A percentile compares a stretch with the other conserved stretches of the same genome.
These are phyloP conservation scores for Ogataea degrootiae DNA, from an alignment of 805 yeast species.

Conservation along the genomic window DNA sequence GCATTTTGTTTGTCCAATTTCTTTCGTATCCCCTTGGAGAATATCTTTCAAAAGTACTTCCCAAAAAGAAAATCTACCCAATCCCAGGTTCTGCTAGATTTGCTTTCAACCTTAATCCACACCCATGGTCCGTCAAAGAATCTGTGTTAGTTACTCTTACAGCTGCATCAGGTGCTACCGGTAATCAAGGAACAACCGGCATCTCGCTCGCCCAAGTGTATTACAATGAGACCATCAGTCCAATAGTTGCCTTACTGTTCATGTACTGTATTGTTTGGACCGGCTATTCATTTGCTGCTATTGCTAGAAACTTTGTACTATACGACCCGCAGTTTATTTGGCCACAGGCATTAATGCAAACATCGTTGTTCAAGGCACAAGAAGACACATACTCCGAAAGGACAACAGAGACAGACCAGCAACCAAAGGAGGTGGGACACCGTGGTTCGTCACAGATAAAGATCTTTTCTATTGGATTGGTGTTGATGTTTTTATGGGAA, in stretches of 20 bases:
- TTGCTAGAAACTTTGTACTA: conserved; percentile 40
- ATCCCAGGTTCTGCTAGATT: conserved; percentile 4
- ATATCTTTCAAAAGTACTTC: conserved; percentile 39
- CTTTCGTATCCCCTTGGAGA: conserved; percentile 43
- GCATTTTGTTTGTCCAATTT: conserved; percentile 49
- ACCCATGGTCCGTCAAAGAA: conserved; percentile 54
- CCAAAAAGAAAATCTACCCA: conserved; percentile 21
- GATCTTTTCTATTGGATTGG: conserved; percentile 33
- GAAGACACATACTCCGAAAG: conserved; percentile 1
- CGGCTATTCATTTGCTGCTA: conserved; percentile 50
- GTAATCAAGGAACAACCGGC: conserved; percentile 45
- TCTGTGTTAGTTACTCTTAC: conserved; percentile 48
- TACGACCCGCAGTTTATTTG: conserved; percentile 47
- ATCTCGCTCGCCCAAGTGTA: conserved; percentile 43
- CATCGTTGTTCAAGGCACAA: conserved; percentile 36
- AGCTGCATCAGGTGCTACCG: conserved; percentile 50
- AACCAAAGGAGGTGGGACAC: conserved; percentile 13
- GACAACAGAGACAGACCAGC: conserved; percentile 2
- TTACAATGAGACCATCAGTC: conserved; percentile 34
- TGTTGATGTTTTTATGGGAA: conserved; percentile 39
- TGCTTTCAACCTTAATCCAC: conserved; percentile 41
- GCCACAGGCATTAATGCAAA: conserved; percentile 51
- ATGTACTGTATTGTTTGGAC: conserved; percentile 50
- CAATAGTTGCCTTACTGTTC: conserved; percentile 36
- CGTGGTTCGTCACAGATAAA: conserved; percentile 24